phyloP scores from a whole-genome alignment of 768 basidiomycete species.

The Mycena leptocephala region DNA sequence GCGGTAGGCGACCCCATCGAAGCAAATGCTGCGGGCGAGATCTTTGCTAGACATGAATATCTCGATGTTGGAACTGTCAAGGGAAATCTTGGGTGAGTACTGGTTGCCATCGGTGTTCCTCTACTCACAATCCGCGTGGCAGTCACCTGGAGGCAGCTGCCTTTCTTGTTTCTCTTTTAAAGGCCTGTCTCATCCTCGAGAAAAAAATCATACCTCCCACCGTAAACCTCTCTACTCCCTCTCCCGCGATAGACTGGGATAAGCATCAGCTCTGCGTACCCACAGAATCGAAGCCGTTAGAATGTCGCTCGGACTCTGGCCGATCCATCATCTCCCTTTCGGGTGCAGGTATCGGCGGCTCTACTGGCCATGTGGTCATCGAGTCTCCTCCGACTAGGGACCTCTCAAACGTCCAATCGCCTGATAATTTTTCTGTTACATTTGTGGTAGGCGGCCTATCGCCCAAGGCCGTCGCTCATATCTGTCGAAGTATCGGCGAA shows the following conservation, averaged over 20 bases:
- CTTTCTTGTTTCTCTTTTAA: constrained; percentile 13
- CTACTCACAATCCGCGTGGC: no score
- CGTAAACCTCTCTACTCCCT: neutral
- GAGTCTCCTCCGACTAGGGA: neutral
- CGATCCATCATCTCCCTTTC: neutral
- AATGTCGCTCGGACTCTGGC: neutral
- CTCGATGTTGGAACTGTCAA: constrained; percentile 1
- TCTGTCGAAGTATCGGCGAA: neutral
- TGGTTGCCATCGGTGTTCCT: neutral
- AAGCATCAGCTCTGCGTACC: neutral
- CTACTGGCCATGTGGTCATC: constrained; percentile 7
- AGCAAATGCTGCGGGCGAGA: neutral
- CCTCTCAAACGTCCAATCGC: neutral
- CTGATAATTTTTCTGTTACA: no score
- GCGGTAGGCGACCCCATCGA: constrained; percentile 53
- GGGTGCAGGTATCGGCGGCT: neutral
- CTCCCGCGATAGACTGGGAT: neutral
- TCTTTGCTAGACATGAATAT: neutral
- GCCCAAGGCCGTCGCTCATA: neutral
- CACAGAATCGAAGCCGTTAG: neutral
- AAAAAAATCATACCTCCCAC: neutral
- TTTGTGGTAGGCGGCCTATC: constrained; percentile 9
- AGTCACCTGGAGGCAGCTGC: constrained; percentile 15
- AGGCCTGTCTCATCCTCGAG: neutral
- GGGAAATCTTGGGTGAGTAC: constrained; percentile 23